phyloP scores from a whole-genome alignment of 2,329 filamentous ascomycete genomes.

The Raffaelea arxii region DNA sequence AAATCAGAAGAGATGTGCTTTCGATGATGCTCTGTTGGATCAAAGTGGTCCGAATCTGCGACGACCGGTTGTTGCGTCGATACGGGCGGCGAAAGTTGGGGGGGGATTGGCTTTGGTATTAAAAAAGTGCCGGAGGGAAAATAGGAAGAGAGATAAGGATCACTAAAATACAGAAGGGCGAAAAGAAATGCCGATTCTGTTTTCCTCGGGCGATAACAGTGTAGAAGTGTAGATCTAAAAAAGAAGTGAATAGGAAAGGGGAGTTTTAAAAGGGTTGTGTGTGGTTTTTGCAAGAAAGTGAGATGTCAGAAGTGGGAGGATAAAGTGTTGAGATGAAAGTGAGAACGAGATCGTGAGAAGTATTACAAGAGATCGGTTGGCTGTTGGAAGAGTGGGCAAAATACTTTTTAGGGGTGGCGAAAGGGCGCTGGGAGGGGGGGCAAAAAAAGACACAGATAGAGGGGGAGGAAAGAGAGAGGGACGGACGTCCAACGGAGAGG shows the following conservation, averaged over 20 bases:
- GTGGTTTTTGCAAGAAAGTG: too few relatives aligned
- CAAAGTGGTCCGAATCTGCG: neutral
- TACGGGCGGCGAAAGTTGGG: neutral
- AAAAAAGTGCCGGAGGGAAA: neutral
- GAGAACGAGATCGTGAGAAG: neutral
- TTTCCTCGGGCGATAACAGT: neutral
- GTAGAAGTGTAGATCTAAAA: neutral
- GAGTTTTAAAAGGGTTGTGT: neutral
- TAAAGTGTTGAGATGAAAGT: neutral
- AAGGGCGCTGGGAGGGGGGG: neutral
- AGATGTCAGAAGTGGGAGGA: too few relatives aligned
- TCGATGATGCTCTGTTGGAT: neutral
- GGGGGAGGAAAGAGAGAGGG: neutral
- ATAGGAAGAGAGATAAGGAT: neutral
- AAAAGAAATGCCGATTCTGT: neutral
- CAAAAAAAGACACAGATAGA: neutral
- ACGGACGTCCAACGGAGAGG: neutral
- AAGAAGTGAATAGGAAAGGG: neutral
- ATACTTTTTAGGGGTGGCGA: too few relatives aligned
- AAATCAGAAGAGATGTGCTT: neutral
- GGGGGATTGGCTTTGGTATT: neutral
- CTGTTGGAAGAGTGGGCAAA: too few relatives aligned
- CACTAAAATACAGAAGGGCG: neutral
- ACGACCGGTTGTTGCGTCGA: neutral
- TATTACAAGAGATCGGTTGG: too few relatives aligned